These are phyloP conservation scores for Lenzites betulinus DNA, from an alignment of 768 basidiomycete genomes.

Conservation along the genomic window DNA sequence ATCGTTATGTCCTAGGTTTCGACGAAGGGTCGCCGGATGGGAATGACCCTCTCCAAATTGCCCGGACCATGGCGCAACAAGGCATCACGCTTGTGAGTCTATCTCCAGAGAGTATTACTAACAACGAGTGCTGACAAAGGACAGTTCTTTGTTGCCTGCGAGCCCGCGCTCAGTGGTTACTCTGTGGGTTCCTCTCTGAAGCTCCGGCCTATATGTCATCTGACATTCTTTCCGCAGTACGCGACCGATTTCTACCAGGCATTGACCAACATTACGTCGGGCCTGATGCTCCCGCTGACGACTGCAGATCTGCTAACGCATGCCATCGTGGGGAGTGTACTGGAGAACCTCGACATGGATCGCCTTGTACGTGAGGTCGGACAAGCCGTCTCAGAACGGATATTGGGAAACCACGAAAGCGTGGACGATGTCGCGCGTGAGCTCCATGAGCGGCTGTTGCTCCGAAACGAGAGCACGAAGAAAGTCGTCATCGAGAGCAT, in stretches of 20 bases:
- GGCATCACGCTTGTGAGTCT: slow-evolving; percentile 85
- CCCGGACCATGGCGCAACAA: slow-evolving; percentile 83
- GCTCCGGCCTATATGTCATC: slow-evolving; percentile 9
- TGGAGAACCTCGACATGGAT: slow-evolving; percentile 99
- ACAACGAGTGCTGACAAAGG: slow-evolving; percentile 4
- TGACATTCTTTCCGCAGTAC: slow-evolving; percentile 49
- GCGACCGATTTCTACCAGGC: slow-evolving; percentile 96
- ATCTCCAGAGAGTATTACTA: background rate
- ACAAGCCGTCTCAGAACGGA: slow-evolving; percentile 87
- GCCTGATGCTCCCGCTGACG: slow-evolving; percentile 93
- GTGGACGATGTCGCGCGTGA: slow-evolving; percentile 97
- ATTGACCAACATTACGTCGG: slow-evolving; percentile 89
- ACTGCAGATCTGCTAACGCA: slow-evolving; percentile 94
- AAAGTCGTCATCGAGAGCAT: slow-evolving; percentile 96
- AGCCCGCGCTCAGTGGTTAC: slow-evolving; percentile 92
- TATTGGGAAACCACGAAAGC: slow-evolving; percentile 90
- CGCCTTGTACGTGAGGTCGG: slow-evolving; percentile 94
- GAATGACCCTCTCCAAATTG: slow-evolving; percentile 84
- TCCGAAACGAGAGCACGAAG: slow-evolving; percentile 96
- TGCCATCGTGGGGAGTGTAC: slow-evolving; percentile 94
- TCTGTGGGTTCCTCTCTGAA: slow-evolving; percentile 52
- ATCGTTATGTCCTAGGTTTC: slow-evolving; percentile 57
- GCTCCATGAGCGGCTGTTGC: slow-evolving; percentile 85
- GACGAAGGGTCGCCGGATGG: slow-evolving; percentile 95
- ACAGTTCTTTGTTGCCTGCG: slow-evolving; percentile 99